Conservation (phyloP, 768 basidiomycete genomes). For the Rhizopogon rudus region DNA sequence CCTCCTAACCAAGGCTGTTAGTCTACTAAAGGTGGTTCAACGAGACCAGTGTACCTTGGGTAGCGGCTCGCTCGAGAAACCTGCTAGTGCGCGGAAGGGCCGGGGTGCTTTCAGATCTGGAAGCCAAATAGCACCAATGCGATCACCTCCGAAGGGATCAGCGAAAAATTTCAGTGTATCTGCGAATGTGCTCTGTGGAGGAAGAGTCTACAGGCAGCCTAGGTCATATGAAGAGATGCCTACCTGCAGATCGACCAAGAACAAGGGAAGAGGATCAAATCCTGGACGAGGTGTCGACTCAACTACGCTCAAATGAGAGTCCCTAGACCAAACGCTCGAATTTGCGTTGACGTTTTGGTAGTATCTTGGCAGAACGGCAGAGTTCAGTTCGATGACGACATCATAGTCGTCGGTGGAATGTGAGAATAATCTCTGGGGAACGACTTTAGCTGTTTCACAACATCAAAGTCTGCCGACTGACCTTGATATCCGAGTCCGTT, state of each 20-base stretch:
- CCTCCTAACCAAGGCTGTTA: conserved; percentile 13
- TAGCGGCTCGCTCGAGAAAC: conserved; percentile 67
- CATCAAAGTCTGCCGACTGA: conserved; percentile 22
- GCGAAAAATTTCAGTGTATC: conserved; percentile 82
- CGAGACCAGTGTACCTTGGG: conserved; percentile 22
- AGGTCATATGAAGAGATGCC: conserved; percentile 10
- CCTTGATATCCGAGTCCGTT: conserved; percentile 51
- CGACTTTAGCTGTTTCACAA: not conserved
- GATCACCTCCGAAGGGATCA: conserved; percentile 74
- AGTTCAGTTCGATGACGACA: conserved; percentile 72
- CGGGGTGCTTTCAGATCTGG: conserved; percentile 56
- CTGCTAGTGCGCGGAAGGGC: conserved; percentile 77
- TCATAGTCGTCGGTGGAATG: conserved; percentile 86
- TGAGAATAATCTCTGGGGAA: conserved; percentile 68
- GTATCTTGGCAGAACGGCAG: conserved; percentile 62
- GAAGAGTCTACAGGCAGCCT: not conserved
- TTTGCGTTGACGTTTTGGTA: conserved; percentile 63
- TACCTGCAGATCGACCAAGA: conserved; percentile 74
- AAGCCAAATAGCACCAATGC: conserved; percentile 86
- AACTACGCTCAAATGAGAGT: not conserved
- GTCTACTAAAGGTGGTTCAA: not conserved
- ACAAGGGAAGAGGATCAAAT: conserved; percentile 71
- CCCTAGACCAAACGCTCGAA: conserved; percentile 40
- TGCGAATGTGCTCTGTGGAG: conserved; percentile 56
- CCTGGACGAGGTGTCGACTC: conserved; percentile 45